Base-by-base conservation (phyloP, 2,329 filamentous ascomycete genomes). In the Coniochaeta prunicola region DNA sequence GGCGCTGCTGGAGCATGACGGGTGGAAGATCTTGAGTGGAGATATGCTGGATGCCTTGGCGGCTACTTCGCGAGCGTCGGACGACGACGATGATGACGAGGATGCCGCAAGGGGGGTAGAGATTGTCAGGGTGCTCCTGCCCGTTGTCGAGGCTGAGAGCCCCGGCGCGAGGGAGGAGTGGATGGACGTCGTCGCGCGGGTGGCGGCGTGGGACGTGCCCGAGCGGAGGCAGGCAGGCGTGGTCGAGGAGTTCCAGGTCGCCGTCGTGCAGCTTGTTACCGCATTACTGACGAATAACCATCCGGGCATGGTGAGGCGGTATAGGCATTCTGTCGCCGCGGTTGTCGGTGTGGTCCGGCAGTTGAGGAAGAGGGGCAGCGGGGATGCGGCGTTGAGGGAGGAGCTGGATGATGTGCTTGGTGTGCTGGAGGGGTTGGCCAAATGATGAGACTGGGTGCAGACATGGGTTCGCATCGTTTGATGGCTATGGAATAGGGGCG, bases 201-300 rank as follows among this genome's bases (percentile, higher is more conserved):
- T 81, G 1, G 79, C 83, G 1, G 79, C 76, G 4, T 80, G 77
- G 76, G 66, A 76, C 48, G 66, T 75, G 0, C 71, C 78, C 12
- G 65, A 71, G 59, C 26, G 15, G 34, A 2, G 64, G 21, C 60
- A 60, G 50, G 56, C 64, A 2, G 55, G 62, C 7, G 56, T 65
- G 0, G 66, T 76, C 3, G 68, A 72, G n/a, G 84, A 86, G 59
- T 77, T 83, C 56, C 74, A 79, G 53, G 72, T 83, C 4, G 80
- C 80, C 1, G 75, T 77, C 30, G 67, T 87, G 56, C 83, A 86
- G 67, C 76, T 88, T 1, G 80, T 79, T 24, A 76, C 80, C 13
- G 74, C 77, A 2, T 66, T 87, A n/a, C 67, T 87, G 30, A 71
- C 66, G 1, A 74, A 75, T 30, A 75, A 80, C 21, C 76, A 71